Conservation (phyloP, 2,329 filamentous ascomycete species). For the Aspergillus hortae region DNA sequence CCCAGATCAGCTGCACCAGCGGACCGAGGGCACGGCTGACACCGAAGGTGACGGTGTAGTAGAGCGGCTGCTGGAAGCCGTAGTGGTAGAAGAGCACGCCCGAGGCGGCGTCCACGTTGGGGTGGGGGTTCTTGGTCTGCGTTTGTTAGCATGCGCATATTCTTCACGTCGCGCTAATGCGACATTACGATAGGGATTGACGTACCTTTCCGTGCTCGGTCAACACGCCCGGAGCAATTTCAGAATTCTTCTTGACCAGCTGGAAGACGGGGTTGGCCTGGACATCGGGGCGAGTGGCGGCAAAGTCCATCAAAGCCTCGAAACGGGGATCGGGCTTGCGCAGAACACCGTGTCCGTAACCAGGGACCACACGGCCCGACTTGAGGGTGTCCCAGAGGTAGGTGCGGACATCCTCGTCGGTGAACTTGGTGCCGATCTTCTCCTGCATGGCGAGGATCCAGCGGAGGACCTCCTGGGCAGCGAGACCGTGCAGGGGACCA, state of each 20-base stretch:
- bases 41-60: slow-evolving; percentile 75
- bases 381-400: slow-evolving; percentile 94
- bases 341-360: slow-evolving; percentile 92
- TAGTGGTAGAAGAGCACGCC: slow-evolving; percentile 98
- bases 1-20: slow-evolving; percentile 93
- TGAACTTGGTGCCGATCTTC: slow-evolving; percentile 72
- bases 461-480: slow-evolving; percentile 92
- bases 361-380: slow-evolving; percentile 88
- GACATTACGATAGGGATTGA: slow-evolving; percentile 2
- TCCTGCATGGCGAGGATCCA: slow-evolving; percentile 98
- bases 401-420: slow-evolving; percentile 74
- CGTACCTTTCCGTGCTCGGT: slow-evolving; percentile 84
- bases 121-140: slow-evolving; percentile 90
- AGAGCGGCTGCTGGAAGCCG: slow-evolving; percentile 93
- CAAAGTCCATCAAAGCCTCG: slow-evolving; percentile 95
- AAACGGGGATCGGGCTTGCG: slow-evolving; percentile 97
- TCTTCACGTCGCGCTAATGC: slow-evolving; percentile 2
- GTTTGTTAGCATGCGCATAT: neutral
- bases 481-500: slow-evolving; percentile 88
- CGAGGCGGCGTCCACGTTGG: slow-evolving; percentile 91
- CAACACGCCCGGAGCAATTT: slow-evolving; percentile 84
- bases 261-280: slow-evolving; percentile 85
- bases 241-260: slow-evolving; percentile 88
- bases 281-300: slow-evolving; percentile 78
- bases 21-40: slow-evolving; percentile 73